Percentiles rank a stretch among this genome's conserved stretches.
Conservation (phyloP, 2,329 filamentous ascomycete genomes). For the Exophiala calicioides region DNA sequence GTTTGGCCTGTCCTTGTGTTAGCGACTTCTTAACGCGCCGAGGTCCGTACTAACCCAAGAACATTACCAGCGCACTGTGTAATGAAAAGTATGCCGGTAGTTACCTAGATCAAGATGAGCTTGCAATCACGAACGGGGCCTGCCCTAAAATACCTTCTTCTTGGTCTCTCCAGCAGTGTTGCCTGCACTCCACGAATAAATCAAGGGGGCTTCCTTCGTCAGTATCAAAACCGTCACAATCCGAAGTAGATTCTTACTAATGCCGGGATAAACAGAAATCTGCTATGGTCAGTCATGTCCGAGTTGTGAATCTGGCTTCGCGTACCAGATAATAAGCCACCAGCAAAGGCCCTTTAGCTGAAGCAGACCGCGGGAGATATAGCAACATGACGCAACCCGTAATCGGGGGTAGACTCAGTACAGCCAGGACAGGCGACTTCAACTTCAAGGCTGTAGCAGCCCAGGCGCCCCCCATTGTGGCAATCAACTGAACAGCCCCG, state of each 20-base stretch:
- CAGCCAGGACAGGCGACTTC: conserved; percentile 57
- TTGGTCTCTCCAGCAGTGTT: conserved; percentile 69
- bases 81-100: conserved; percentile 65
- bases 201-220: conserved; percentile 56
- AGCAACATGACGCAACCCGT: conserved; percentile 58
- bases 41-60: too few relatives aligned
- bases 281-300: conserved; percentile 22
- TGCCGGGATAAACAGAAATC: conserved; percentile 62
- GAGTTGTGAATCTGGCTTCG: conserved; percentile 18
- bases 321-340: conserved; percentile 57
- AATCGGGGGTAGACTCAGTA: conserved; percentile 60
- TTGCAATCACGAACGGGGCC: too few relatives aligned
- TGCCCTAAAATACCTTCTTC: conserved; percentile 50
- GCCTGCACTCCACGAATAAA: conserved; percentile 69
- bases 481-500: conserved; percentile 38
- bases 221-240: not conserved
- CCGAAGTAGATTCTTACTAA: conserved; percentile 35
- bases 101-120: conserved; percentile 40
- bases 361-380: conserved; percentile 47
- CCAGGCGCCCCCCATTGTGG: conserved; percentile 60
- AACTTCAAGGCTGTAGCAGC: conserved; percentile 56
- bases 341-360: conserved; percentile 54
- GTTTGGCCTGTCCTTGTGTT: too few relatives aligned
- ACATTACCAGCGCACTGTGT: conserved; percentile 65
- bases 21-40: too few relatives aligned